A percentile compares a stretch with the other conserved stretches of the same genome.
phyloP scores from a whole-genome alignment of 73 alveolate genomes.

The Stentor coeruleus region DNA sequence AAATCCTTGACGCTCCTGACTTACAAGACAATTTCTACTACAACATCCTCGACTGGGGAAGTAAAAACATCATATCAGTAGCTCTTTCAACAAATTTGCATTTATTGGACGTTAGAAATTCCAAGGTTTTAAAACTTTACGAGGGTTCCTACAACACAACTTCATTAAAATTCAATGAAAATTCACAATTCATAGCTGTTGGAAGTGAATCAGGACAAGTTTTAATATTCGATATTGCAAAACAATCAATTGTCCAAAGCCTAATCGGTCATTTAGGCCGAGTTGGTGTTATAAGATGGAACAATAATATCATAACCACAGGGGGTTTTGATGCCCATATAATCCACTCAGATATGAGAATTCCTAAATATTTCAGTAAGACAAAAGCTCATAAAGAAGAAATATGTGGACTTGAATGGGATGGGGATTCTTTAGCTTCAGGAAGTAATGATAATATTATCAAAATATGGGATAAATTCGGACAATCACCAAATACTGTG shows the following conservation, averaged over 20 bases:
- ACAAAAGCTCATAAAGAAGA: background rate
- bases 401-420: background rate
- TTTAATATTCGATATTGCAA: background rate
- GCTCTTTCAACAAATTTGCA: background rate
- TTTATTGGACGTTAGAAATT: too few relatives aligned
- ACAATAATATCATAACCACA: background rate
- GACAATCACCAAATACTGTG: background rate
- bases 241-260: background rate
- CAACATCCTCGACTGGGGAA: background rate
- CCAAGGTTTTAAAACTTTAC: background rate
- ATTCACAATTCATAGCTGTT: too few relatives aligned
- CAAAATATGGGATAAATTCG: background rate
- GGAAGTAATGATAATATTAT: background rate
- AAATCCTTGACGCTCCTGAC: slow-evolving; percentile 8
- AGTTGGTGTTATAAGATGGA: background rate
- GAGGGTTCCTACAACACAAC: too few relatives aligned
- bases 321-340: background rate
- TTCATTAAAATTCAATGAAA: too few relatives aligned
- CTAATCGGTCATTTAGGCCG: background rate
- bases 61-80: background rate
- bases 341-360: background rate
- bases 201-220: background rate
- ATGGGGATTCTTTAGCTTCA: background rate
- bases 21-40: too few relatives aligned
- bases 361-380: background rate